Base-by-base conservation (phyloP, 306 rosid species). In the Citrullus colocynthis region DNA sequence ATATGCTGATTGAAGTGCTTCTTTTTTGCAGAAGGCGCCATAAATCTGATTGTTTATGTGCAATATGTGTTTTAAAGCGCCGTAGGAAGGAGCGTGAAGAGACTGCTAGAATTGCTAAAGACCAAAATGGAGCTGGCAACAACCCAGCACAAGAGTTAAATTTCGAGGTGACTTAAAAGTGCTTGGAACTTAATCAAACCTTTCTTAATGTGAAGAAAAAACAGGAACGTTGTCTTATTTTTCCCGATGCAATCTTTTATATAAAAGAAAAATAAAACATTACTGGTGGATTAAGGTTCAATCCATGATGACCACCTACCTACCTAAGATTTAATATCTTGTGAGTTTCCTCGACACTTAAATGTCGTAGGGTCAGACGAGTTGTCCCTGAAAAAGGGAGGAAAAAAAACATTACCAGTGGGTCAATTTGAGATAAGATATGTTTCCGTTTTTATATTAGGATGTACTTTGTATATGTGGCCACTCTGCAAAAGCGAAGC, bases 21-120 rank as follows among this genome's bases (percentile, higher is more conserved):
- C 75, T 52, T 70, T 30, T 83, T 79, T 88, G 88, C 91, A 92
- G 97, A 87, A 89, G 98, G 89, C 96, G 91, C 78, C 98, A 95
- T 85, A 95, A 95, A 79, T 89, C 83, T 6, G 97, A 95, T 64
- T 92, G 98, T 80, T 85, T 95, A 83, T 95, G 98, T 85, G 97
- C 98, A 73, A 87, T 95, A 82, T 95, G 97, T 86, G 94, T 95
- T 80, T 81, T 95, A 48, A 92, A 95, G 89, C 90, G 93, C 72
- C 93, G 93, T 67, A 92, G 97, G 85, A 92, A 84, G 87, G 98
- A 95, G 87, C 85, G 96, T n/a, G 97, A 92, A 85, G 96, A 90
- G 82, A 89, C 65, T 83, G 98, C 88, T 65, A 88, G 89, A 78
- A 83, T 86, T 72, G 88, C 88, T 20, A 88, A 86, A 79, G 88